These are phyloP conservation scores for Chrysoporthe puriensis DNA, from an alignment of 2,329 filamentous ascomycete genomes.

Conservation along the genomic window DNA sequence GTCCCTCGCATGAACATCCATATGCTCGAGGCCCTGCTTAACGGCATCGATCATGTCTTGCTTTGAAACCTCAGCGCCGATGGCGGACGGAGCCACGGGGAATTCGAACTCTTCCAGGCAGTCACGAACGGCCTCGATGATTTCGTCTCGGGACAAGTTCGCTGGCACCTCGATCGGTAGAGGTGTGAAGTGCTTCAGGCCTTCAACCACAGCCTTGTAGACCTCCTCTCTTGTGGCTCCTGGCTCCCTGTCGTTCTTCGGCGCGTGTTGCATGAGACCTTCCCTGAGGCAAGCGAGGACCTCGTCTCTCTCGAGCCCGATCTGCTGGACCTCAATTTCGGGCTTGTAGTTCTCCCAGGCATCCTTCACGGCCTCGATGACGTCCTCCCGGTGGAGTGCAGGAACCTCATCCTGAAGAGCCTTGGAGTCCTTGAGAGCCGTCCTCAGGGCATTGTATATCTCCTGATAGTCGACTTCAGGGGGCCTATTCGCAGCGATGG, in stretches of 20 bases:
- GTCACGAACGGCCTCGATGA: constrained; percentile 81
- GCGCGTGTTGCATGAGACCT: constrained; percentile 76
- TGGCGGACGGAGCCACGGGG: constrained; percentile 61
- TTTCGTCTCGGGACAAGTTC: constrained; percentile 76
- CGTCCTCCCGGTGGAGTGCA: constrained; percentile 75
- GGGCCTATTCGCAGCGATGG: constrained; percentile 60
- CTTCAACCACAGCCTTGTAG: constrained; percentile 82
- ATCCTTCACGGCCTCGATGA: constrained; percentile 83
- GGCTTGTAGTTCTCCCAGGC: constrained; percentile 95
- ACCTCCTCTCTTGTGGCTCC: constrained; percentile 82
- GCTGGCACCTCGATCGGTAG: constrained; percentile 72
- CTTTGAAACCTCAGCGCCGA: constrained; percentile 57
- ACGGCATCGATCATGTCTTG: constrained; percentile 69
- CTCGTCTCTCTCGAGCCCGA: constrained; percentile 88
- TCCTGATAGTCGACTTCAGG: constrained; percentile 75
- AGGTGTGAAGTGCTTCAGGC: constrained; percentile 77
- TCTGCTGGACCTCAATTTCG: constrained; percentile 86
- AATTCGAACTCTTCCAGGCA: constrained; percentile 86
- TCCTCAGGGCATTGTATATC: constrained; percentile 82
- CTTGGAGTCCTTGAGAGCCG: constrained; percentile 69
- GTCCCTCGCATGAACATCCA: constrained; percentile 32
- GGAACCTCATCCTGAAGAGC: constrained; percentile 50
- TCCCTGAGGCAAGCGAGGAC: constrained; percentile 85
- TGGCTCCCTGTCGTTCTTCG: constrained; percentile 54
- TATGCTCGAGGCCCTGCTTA: constrained; percentile 46